phyloP scores from a whole-genome alignment of 441 rosid species.

The Rhodomyrtus psidioides region DNA sequence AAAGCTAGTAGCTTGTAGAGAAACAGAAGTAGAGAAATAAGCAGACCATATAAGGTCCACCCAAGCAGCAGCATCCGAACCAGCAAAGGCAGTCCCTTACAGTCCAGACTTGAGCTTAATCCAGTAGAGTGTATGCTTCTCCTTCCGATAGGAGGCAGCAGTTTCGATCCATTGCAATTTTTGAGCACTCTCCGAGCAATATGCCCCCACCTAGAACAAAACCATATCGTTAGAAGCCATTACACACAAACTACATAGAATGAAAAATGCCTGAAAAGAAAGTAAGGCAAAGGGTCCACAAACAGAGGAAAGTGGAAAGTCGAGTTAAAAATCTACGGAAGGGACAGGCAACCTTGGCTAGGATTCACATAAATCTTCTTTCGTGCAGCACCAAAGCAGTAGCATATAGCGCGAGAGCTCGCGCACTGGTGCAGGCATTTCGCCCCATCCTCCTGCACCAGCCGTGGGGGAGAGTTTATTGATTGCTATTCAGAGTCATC shows the following conservation, averaged over 20 bases:
- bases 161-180: not conserved
- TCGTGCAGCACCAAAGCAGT: not conserved
- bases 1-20: not conserved
- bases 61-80: not conserved
- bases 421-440: conserved; percentile 43
- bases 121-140: not conserved
- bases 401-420: conserved; percentile 5
- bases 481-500: conserved; percentile 83
- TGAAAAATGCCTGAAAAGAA: not conserved
- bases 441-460: conserved; percentile 50
- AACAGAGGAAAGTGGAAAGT: not conserved
- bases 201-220: not conserved
- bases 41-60: not conserved
- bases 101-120: not conserved
- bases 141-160: not conserved
- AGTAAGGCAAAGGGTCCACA: not conserved
- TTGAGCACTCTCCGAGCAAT: not conserved
- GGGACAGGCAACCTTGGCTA: not conserved
- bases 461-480: conserved; percentile 36
- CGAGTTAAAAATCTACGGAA: not conserved
- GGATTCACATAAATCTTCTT: not conserved
- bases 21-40: not conserved
- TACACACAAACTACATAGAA: not conserved
- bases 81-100: not conserved
- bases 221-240: not conserved